These are phyloP conservation scores for Fusarium subtropicale DNA, from an alignment of 2,329 filamentous ascomycete species.

Conservation along the genomic window DNA sequence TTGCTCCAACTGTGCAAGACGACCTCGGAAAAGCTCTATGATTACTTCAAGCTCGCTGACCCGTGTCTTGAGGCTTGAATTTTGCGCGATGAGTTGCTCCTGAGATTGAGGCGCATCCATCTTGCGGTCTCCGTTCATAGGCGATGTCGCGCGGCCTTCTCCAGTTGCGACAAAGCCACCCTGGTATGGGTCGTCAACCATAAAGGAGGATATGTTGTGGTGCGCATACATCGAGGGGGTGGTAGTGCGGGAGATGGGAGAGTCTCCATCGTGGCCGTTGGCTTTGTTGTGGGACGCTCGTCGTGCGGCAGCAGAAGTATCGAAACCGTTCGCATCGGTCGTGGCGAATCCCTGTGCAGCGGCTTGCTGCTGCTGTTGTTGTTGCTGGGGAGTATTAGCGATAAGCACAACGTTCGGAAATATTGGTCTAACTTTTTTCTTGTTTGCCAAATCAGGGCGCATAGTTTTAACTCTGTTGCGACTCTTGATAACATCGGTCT, in stretches of 20 bases:
- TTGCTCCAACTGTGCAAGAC: constrained; percentile 82
- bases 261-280: constrained; percentile 81
- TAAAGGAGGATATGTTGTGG: constrained; percentile 82
- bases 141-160: constrained; percentile 63
- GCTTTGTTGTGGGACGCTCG: constrained; percentile 79
- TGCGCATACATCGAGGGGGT: constrained; percentile 82
- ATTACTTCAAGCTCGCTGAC: constrained; percentile 97
- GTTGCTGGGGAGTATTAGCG: constrained; percentile 31
- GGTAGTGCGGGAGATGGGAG: constrained; percentile 81
- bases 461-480: constrained; percentile 96
- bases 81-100: constrained; percentile 82
- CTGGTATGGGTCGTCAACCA: constrained; percentile 78
- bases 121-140: constrained; percentile 69
- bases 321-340: constrained; percentile 69
- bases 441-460: constrained; percentile 80
- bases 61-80: constrained; percentile 90
- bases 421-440: constrained; percentile 75
- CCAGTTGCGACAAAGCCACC: constrained; percentile 62
- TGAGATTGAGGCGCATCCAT: constrained; percentile 80
- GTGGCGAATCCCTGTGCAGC: constrained; percentile 56
- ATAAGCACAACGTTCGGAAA: background rate
- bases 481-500: constrained; percentile 99
- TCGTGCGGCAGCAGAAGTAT: constrained; percentile 60
- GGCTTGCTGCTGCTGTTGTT: constrained; percentile 53
- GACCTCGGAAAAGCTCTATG: constrained; percentile 82